Evolutionary conservation across 192 early-diverging fungal genomes (phyloP).

Genomic region (Linnemannia elongata): DNA sequence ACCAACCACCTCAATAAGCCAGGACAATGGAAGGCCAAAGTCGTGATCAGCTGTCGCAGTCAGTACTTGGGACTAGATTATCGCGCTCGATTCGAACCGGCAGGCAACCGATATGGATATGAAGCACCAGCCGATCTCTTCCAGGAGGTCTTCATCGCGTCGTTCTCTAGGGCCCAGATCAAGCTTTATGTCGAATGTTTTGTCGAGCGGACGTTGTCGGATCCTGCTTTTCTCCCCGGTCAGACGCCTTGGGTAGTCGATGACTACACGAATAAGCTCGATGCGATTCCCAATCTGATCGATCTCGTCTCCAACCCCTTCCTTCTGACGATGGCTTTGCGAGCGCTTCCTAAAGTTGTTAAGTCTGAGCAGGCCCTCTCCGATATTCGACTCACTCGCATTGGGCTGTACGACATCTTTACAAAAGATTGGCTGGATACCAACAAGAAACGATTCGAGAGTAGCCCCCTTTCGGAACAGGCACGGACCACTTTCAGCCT

Average conservation of each 20-base stretch:
- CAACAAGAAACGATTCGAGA: neutral
- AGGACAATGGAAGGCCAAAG: constrained; percentile 1
- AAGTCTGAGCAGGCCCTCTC: neutral
- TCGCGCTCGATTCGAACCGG: neutral
- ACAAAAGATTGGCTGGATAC: neutral
- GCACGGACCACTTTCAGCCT: neutral
- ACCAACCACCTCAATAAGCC: neutral
- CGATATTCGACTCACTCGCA: neutral
- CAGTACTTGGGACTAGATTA: neutral
- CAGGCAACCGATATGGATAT: neutral
- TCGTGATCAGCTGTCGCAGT: neutral
- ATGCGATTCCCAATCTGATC: neutral
- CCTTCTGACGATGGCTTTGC: constrained; percentile 3
- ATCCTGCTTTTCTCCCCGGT: neutral
- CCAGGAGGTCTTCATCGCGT: neutral
- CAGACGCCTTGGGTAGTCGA: neutral
- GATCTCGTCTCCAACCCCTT: constrained; percentile 17
- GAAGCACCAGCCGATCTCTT: neutral
- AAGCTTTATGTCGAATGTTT: neutral
- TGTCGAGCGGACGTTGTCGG: no score
- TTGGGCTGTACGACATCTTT: constrained; percentile 12
- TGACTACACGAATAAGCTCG: neutral
- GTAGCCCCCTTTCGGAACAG: neutral
- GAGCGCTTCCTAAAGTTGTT: neutral
- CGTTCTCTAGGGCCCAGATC: neutral